Base-by-base conservation (phyloP, 164 flowering plant species). In the Sextonia rubra region DNA sequence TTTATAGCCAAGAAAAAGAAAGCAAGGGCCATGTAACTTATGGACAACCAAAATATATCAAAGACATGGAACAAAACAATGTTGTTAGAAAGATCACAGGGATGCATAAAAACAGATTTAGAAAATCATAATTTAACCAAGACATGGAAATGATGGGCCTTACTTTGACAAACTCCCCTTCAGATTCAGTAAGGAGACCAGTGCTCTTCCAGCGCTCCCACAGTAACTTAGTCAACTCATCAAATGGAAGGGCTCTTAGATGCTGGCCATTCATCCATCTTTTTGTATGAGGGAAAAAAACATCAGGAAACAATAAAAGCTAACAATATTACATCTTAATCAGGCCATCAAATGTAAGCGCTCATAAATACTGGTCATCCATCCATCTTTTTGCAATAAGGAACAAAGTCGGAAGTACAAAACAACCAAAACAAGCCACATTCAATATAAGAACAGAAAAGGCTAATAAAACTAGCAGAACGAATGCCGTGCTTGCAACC, bases 251-350 rank as follows among this genome's bases (percentile, higher is more conserved):
- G 29, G 89, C 83, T 83, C 85, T 90, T 73, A 95, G 80, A 79
- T 91, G 87, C 71, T 90, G 95, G 64, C 99, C 97, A 85, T 95
- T 95, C 97, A 95, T 95, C 99, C 99, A 95, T 89, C 99, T 95
- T 72, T 37, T 65, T 44, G 22, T 49, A 26, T 14, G n/a, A 20
- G 27, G 60, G 37, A 49, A 18, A 44, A 64, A 32, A 9, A 26
- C 29, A 47, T 69, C 55, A 75, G 18, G 23, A 52, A 64, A 58
- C 56, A 30, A 55, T 18, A 27, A 72, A 71, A 23, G 44, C 11
- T 25, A 61, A 25, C 15, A 30, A 29, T 4, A 44, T 32, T 32
- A 22, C 47, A 37, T 29, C 44, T 32, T 25, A 7, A 44, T 37
- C 44, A 37, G 44, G 4, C 44, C 44, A 37, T 37, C 44, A 37